Percentiles rank a stretch among this genome's conserved stretches.
These are phyloP conservation scores for Papiliotrema nemorosa DNA, from an alignment of 1,284 basidiomycete genomes.

Conservation along the genomic window DNA sequence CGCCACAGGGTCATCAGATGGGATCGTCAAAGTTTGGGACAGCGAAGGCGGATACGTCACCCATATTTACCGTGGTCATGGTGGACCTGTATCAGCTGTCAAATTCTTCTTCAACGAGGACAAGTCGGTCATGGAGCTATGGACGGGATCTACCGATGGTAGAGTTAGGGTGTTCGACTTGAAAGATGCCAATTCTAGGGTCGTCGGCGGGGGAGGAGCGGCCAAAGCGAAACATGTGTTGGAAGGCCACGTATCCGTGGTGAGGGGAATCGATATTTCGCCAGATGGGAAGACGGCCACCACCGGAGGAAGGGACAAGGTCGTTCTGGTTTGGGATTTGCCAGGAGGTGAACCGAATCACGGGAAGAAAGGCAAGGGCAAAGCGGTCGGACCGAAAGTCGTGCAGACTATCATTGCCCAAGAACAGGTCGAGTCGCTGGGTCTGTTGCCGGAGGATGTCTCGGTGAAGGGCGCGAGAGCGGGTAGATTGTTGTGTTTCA, in stretches of 20 bases:
- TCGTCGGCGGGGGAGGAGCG: conserved; percentile 51
- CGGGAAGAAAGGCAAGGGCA: conserved; percentile 58
- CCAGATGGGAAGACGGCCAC: conserved; percentile 79
- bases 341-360: conserved; percentile 19
- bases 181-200: conserved; percentile 58
- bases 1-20: conserved; percentile 93
- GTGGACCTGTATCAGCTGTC: conserved; percentile 88
- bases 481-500: conserved; percentile 64
- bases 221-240: conserved; percentile 71
- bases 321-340: conserved; percentile 83
- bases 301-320: conserved; percentile 84
- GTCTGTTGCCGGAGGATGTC: conserved; percentile 54
- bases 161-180: conserved; percentile 87
- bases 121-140: conserved; percentile 64
- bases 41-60: conserved; percentile 82
- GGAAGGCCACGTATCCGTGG: conserved; percentile 88
- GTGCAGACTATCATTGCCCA: conserved; percentile 80
- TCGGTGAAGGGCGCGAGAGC: conserved; percentile 39
- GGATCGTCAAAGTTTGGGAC: conserved; percentile 96
- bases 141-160: conserved; percentile 85
- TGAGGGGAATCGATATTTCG: conserved; percentile 79
- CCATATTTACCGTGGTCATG: conserved; percentile 93
- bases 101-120: conserved; percentile 67
- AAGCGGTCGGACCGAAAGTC: conserved; percentile 57
- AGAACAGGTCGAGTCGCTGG: conserved; percentile 83